These are phyloP conservation scores for Neurospora sp. DNA, from an alignment of 495 filamentous ascomycete genomes.

Conservation along the genomic window DNA sequence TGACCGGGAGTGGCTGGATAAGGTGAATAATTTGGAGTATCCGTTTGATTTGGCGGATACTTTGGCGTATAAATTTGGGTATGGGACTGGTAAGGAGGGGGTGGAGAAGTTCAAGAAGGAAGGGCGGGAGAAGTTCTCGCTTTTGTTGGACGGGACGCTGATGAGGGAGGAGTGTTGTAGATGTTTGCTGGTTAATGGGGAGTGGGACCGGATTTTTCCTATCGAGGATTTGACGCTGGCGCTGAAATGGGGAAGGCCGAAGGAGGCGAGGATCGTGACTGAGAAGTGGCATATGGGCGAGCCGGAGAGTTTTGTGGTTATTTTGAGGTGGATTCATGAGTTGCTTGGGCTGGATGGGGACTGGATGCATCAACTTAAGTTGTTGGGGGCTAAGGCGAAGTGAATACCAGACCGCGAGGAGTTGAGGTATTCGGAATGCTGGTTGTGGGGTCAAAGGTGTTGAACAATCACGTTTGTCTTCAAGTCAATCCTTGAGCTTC, in stretches of 20 bases:
- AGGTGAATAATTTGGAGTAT: conserved; percentile 58
- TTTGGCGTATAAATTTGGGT: conserved; percentile 59
- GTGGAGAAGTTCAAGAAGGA: conserved; percentile 45
- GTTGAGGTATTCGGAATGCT: not conserved
- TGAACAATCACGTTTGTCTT: not conserved
- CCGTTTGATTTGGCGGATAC: conserved; percentile 55
- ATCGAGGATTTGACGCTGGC: conserved; percentile 56
- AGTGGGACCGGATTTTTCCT: conserved; percentile 57
- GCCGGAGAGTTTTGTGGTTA: conserved; percentile 14
- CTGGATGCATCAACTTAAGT: conserved; percentile 1
- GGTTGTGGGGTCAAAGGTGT: not conserved
- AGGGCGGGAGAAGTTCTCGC: conserved; percentile 52
- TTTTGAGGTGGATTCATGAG: conserved; percentile 16
- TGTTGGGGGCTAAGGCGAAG: conserved; percentile 11
- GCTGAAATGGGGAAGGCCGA: conserved; percentile 44
- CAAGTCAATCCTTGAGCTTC: fast-evolving
- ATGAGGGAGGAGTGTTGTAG: conserved; percentile 43
- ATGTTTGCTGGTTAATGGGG: conserved; percentile 56
- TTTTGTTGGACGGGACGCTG: conserved; percentile 53
- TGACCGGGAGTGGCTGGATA: conserved; percentile 48
- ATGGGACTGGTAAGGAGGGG: conserved; percentile 28
- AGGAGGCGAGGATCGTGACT: conserved; percentile 45
- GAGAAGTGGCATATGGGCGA: conserved; percentile 19
- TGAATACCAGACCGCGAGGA: not conserved
- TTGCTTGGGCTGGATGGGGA: conserved; percentile 14